phyloP scores from a whole-genome alignment of 1,284 basidiomycete species.

The Mycocalia duriaeana region DNA sequence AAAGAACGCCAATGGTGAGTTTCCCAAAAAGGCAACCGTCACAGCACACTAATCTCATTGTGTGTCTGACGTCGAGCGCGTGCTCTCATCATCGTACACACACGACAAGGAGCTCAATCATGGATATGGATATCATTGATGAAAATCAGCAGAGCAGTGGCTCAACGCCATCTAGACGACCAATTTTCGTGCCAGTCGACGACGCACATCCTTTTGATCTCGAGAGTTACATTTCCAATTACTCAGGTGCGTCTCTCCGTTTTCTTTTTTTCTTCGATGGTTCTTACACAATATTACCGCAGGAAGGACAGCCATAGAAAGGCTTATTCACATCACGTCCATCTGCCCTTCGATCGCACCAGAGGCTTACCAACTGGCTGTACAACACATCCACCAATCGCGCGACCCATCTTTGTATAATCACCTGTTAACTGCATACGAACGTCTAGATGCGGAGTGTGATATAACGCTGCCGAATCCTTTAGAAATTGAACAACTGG shows the following conservation, averaged over 20 bases:
- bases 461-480: conserved; percentile 42
- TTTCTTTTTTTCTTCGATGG: conserved; percentile 4
- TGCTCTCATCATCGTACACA: too few relatives aligned
- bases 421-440: conserved; percentile 51
- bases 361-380: conserved; percentile 62
- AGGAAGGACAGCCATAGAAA: conserved; percentile 68
- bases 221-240: conserved; percentile 62
- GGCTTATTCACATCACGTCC: conserved; percentile 62
- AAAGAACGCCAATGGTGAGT: not conserved
- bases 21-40: too few relatives aligned
- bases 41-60: too few relatives aligned
- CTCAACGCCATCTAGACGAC: conserved; percentile 11
- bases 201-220: conserved; percentile 78
- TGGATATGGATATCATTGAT: conserved; percentile 24
- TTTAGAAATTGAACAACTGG: conserved; percentile 41
- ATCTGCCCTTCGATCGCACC: conserved; percentile 62
- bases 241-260: conserved; percentile 42
- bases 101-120: too few relatives aligned
- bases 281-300: conserved; percentile 5
- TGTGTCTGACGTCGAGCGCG: too few relatives aligned
- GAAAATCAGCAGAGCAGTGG: conserved; percentile 15
- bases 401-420: conserved; percentile 61
- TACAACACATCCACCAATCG: conserved; percentile 55
- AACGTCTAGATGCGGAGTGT: conserved; percentile 37
- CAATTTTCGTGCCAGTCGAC: conserved; percentile 46